Evolutionary conservation across 495 filamentous ascomycete species (phyloP), one percentile per base, ranked within the genome.

Genomic region (Terfezia claveryi): DNA sequence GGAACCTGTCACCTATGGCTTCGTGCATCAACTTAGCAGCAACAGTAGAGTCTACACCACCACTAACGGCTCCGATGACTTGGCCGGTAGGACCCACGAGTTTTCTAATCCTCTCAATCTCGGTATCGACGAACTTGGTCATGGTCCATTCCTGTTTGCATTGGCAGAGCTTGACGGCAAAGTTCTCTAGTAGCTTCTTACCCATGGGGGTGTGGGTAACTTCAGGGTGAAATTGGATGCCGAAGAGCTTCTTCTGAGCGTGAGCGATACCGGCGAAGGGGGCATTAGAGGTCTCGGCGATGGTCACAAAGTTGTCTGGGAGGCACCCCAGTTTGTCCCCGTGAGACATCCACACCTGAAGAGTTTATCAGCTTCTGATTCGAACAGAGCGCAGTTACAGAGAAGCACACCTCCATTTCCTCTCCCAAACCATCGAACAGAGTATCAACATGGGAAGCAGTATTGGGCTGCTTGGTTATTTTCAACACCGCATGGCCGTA

Each of bases 41-140:
- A 16, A 87, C 91, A 4, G 91, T 98, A 9, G 77, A 82, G 66
- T 98, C 91, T 4, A 98, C 91, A 62, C 91, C 91, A 60, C 91
- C 91, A 57, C 79, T 85, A 32, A 88, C 83, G 50, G 85, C 83
- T 36, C 84, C 85, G 57, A 94, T 76, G 12, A 94, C 88, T 64
- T 88, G 87, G 0, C 76, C 87, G 51, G 74, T 80, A 14, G 78
- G 72, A 8, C 88, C 87, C 38, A 95, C 88, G 12, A 88, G 69
- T 4, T 76, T 69, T 38, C 82, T 72, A 58, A 95, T 94, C 32
- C 83, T 72, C 16, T 69, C 67, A 62, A 94, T 82, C 65, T 91
- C 85, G 59, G 82, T 74, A 54, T 83, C 77, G 2, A 85, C 73
- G 65, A 94, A 94, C 57, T 76, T 73, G 27, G 71, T 70, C 87